A percentile compares a stretch with the other conserved stretches of the same genome.
Conservation (phyloP, 352 stramenopile genomes). For the Blastocystis sp. region DNA sequence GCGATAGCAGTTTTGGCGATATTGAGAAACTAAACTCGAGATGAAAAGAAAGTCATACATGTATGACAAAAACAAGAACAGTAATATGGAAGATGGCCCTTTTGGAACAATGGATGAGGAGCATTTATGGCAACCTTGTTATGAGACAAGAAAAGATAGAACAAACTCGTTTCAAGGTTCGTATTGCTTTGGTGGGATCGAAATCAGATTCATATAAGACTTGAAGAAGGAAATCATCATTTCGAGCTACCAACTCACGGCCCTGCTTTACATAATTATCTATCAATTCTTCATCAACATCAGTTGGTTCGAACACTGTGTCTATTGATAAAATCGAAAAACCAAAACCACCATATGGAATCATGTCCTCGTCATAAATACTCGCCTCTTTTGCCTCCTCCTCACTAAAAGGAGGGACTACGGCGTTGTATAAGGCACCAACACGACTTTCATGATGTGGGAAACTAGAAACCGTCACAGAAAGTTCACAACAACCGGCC, state of each 20-base stretch:
- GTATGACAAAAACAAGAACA: constrained; percentile 63
- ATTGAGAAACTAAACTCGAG: constrained; percentile 7
- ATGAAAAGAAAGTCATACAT: neutral
- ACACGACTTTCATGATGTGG: constrained; percentile 59
- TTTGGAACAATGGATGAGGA: neutral
- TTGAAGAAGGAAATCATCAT: constrained; percentile 49
- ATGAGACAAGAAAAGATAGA: neutral
- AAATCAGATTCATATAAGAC: constrained; percentile 17
- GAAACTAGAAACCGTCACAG: constrained; percentile 18
- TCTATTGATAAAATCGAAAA: neutral
- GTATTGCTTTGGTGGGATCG: neutral
- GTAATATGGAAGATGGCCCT: constrained; percentile 10
- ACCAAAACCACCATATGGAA: neutral
- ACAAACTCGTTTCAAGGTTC: constrained; percentile 25
- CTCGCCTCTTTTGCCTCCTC: neutral
- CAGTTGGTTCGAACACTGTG: neutral
- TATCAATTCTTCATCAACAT: neutral
- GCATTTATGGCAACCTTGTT: neutral
- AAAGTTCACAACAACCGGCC: neutral
- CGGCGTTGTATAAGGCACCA: constrained; percentile 7
- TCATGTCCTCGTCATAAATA: neutral
- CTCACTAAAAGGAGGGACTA: constrained; percentile 24
- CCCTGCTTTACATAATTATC: neutral
- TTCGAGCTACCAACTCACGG: neutral
- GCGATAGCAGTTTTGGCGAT: constrained; percentile 36